Percentiles rank a stretch among this genome's conserved stretches.
Conservation (phyloP, 345 rosid genomes). For the Populus alba region DNA sequence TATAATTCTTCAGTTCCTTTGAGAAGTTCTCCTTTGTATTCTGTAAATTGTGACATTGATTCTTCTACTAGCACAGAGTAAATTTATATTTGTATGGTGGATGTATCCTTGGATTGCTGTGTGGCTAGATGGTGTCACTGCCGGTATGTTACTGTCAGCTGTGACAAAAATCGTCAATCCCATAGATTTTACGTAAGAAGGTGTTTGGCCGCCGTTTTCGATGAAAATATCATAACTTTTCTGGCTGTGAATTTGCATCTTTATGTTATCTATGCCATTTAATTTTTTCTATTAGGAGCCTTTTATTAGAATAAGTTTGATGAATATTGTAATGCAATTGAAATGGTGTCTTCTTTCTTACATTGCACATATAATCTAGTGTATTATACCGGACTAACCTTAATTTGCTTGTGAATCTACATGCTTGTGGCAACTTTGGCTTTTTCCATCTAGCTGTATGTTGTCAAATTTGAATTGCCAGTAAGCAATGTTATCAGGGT, state of each 20-base stretch:
- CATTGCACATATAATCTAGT: background rate
- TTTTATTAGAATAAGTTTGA: background rate
- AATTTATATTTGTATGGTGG: background rate
- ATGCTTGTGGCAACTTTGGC: background rate
- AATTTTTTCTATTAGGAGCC: background rate
- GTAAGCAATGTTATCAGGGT: background rate
- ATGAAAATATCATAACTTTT: background rate
- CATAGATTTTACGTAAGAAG: background rate
- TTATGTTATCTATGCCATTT: background rate
- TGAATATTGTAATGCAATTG: background rate
- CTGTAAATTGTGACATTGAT: slow-evolving; percentile 39
- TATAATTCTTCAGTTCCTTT: slow-evolving; percentile 63
- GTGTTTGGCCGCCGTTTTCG: background rate
- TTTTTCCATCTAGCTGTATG: background rate
- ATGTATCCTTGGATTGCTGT: background rate
- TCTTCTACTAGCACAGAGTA: slow-evolving; percentile 22
- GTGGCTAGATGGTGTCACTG: background rate
- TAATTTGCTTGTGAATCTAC: background rate
- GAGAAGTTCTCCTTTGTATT: slow-evolving; percentile 54
- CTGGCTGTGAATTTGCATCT: background rate
- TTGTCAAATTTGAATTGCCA: background rate
- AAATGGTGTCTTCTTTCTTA: background rate
- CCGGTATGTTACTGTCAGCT: background rate
- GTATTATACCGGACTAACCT: background rate
- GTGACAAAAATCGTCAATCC: background rate